phyloP scores from a whole-genome alignment of 2,329 filamentous ascomycete genomes.

The Thelonectria blattea region DNA sequence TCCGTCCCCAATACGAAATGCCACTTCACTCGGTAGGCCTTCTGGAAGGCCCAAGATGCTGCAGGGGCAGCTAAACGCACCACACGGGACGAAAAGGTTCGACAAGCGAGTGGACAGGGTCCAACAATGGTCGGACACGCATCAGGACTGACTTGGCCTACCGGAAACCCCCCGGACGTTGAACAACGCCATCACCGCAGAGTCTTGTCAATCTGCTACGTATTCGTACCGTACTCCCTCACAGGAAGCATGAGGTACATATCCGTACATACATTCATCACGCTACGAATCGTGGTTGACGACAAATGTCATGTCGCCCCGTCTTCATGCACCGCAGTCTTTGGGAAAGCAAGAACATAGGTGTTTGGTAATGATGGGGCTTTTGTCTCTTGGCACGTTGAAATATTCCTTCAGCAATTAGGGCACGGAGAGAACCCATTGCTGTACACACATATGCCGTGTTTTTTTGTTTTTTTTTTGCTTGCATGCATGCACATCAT shows the following conservation, averaged over 20 bases:
- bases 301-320: constrained; percentile 49
- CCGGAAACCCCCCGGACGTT: not conserved
- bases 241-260: too few species aligned
- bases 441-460: constrained; percentile 68
- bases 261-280: too few species aligned
- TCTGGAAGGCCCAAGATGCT: constrained; percentile 18
- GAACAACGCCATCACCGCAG: constrained; percentile 6
- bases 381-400: constrained; percentile 60
- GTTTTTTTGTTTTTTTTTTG: constrained; percentile 11
- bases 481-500: constrained; percentile 25
- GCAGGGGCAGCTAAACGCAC: not conserved
- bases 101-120: constrained; percentile 12
- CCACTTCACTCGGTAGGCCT: constrained; percentile 14
- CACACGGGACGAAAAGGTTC: constrained; percentile 20
- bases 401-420: constrained; percentile 62
- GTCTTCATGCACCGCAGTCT: constrained; percentile 63
- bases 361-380: constrained; percentile 66
- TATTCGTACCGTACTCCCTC: too few species aligned
- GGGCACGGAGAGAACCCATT: constrained; percentile 57
- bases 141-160: not conserved
- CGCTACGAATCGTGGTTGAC: not conserved
- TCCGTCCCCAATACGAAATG: not conserved
- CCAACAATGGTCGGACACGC: not conserved
- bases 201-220: not conserved
- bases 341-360: constrained; percentile 46